Evolutionary conservation across 2,329 filamentous ascomycete genomes (phyloP).

Genomic region (Ceratocystis alfenasii): DNA sequence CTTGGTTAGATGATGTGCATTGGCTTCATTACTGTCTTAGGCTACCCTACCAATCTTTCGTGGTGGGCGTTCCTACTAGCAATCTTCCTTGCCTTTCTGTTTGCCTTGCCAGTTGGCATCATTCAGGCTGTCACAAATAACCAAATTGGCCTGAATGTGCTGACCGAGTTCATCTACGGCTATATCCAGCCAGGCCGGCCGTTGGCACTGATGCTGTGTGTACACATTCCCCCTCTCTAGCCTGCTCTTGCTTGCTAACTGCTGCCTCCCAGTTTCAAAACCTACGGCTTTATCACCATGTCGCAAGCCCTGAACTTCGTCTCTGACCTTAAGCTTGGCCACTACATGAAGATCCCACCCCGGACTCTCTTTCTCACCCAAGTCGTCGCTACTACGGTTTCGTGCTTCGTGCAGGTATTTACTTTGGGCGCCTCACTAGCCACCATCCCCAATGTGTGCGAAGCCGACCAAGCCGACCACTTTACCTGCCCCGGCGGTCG

Average conservation of each 20-base stretch:
- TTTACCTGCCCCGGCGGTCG: conserved; percentile 53
- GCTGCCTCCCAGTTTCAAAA: conserved; percentile 41
- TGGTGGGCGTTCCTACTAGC: conserved; percentile 64
- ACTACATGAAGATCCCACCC: conserved; percentile 62
- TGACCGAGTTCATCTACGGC: conserved; percentile 62
- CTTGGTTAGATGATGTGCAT: conserved; percentile 39
- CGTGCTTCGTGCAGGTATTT: conserved; percentile 53
- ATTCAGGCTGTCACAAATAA: conserved; percentile 60
- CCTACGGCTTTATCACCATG: conserved; percentile 52
- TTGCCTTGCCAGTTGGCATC: conserved; percentile 56
- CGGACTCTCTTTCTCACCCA: conserved; percentile 55
- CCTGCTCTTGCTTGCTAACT: conserved; percentile 16
- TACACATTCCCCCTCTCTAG: background rate
- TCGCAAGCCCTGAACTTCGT: conserved; percentile 53
- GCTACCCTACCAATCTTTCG: conserved; percentile 53
- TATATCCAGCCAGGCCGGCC: conserved; percentile 64
- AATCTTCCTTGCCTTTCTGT: conserved; percentile 50
- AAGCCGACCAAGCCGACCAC: conserved; percentile 41
- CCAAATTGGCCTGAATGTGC: conserved; percentile 59
- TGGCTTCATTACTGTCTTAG: conserved; percentile 43
- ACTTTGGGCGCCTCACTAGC: conserved; percentile 51
- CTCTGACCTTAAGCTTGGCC: conserved; percentile 56
- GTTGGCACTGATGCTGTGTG: conserved; percentile 59
- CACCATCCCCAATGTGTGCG: conserved; percentile 54
- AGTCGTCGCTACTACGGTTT: conserved; percentile 53